Base-by-base conservation (phyloP, 345 rosid species). In the Murraya koenigii region DNA sequence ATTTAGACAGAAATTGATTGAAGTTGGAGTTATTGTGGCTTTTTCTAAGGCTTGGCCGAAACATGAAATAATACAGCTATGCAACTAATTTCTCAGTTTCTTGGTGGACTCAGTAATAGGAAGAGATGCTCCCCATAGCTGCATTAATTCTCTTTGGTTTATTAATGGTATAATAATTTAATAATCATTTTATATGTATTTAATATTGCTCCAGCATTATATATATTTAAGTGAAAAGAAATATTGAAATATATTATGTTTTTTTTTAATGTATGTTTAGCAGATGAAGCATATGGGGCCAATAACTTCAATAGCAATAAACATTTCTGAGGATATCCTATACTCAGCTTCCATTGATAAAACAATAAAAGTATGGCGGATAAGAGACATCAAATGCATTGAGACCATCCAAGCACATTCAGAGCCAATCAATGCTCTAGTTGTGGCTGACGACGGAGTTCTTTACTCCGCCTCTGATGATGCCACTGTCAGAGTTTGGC, bases 391-490 rank as follows among this genome's bases (percentile, higher is more conserved):
- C 76, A 86, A 85, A 59, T 89, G 90, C 88, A 79, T 85, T 41
- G 93, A 87, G 79, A 82, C 90, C 39, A 84, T 89, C 80, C 84
- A 75, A 23, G 93, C 93, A 25, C 90, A 87, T 71, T 66, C 84
- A 0, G 80, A 84, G 38, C 80, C 90, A 1, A 72, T 89, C 85
- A 89, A 89, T n/a, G 80, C 84, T 65, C 74, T 89, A 30, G 79
- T 72, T 5, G 73, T 80, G 0, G 74, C 87, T 6, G 82, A 76
- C 1, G 86, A 83, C 0, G 93, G 89, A 1, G 72, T 85, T 19
- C 89, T 89, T 32, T 89, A 78, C 89, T 86, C 89, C 0, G 90
- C 89, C 76, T 89, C 90, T 0, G 90, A 86, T 7, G 90, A 89
- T n/a, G 87, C 89, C 77, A 83, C 88, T 5, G 59, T 89, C 71